phyloP scores from a whole-genome alignment of 164 flowering plant species.

The Tetracentron sinense region DNA sequence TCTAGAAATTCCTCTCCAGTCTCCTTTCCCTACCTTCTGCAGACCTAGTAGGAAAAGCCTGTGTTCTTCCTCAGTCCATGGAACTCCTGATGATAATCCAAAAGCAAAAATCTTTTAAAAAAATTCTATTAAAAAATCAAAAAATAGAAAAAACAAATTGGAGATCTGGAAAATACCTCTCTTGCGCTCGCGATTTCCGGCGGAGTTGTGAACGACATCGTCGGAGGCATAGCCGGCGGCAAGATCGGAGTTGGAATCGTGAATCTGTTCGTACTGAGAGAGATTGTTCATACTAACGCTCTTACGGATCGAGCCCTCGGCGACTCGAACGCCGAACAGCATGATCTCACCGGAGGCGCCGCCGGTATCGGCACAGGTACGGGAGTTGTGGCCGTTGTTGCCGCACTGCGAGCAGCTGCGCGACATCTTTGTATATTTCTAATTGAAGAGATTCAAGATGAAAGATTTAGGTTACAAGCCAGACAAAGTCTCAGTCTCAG shows the following conservation, averaged over 20 bases:
- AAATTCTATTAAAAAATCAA: neutral
- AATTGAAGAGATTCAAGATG: no score
- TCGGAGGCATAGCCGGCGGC: neutral
- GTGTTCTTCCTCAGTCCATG: neutral
- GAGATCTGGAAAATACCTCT: neutral
- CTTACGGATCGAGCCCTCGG: neutral
- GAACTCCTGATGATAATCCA: neutral
- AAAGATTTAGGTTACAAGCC: no score
- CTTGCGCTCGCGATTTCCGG: slow-evolving; percentile 41
- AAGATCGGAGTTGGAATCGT: neutral
- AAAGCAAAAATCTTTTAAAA: no score
- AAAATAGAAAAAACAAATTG: neutral
- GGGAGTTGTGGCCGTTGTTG: slow-evolving; percentile 41
- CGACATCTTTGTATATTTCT: slow-evolving; percentile 39
- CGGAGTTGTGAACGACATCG: neutral
- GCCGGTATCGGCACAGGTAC: neutral
- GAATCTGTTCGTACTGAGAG: neutral
- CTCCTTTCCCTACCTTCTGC: neutral
- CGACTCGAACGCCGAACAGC: neutral
- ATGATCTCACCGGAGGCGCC: neutral
- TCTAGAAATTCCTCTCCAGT: slow-evolving; percentile 10
- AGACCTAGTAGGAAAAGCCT: neutral
- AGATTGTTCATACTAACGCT: neutral
- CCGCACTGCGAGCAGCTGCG: slow-evolving; percentile 63
- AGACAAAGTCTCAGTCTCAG: no score